Evolutionary conservation across 2,329 filamentous ascomycete genomes (phyloP).

Genomic region (Aspergillus sp.): DNA sequence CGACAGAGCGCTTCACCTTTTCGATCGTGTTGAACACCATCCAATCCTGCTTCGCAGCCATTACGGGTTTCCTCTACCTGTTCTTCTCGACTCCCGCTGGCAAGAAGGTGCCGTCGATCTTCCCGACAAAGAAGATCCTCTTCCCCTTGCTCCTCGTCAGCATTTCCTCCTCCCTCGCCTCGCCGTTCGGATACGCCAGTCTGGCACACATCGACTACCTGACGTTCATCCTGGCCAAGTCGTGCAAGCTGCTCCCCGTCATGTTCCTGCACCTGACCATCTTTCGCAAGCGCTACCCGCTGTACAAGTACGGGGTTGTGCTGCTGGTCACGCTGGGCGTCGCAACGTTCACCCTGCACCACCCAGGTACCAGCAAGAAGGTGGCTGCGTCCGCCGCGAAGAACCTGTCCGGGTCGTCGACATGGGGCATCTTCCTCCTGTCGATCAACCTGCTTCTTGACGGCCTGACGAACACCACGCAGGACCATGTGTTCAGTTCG

Average conservation of each 20-base stretch:
- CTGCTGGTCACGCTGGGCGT: constrained; percentile 87
- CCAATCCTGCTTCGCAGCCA: constrained; percentile 83
- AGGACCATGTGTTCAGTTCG: constrained; percentile 85
- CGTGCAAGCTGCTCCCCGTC: constrained; percentile 97
- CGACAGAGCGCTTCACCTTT: constrained; percentile 77
- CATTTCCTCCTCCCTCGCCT: constrained; percentile 81
- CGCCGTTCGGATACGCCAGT: constrained; percentile 92
- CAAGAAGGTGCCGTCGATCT: constrained; percentile 54
- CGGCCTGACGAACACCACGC: constrained; percentile 91
- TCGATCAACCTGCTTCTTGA: constrained; percentile 91
- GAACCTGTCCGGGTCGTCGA: constrained; percentile 64
- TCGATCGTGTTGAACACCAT: constrained; percentile 95
- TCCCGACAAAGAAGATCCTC: constrained; percentile 73
- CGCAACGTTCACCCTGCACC: constrained; percentile 89
- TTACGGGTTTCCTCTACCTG: constrained; percentile 80
- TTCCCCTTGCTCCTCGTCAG: constrained; percentile 79
- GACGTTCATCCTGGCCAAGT: constrained; percentile 95
- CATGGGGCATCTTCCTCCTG: constrained; percentile 71
- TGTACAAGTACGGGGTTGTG: constrained; percentile 96
- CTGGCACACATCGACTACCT: constrained; percentile 96
- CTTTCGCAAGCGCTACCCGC: constrained; percentile 82
- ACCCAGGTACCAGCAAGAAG: constrained; percentile 60
- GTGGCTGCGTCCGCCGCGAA: constrained; percentile 45
- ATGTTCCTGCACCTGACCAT: constrained; percentile 95
- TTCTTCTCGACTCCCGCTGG: constrained; percentile 58